A percentile compares a stretch with the other conserved stretches of the same genome.
These are phyloP conservation scores for Nakazawaea wyomingensis DNA, from an alignment of 805 yeast species.

Conservation along the genomic window DNA sequence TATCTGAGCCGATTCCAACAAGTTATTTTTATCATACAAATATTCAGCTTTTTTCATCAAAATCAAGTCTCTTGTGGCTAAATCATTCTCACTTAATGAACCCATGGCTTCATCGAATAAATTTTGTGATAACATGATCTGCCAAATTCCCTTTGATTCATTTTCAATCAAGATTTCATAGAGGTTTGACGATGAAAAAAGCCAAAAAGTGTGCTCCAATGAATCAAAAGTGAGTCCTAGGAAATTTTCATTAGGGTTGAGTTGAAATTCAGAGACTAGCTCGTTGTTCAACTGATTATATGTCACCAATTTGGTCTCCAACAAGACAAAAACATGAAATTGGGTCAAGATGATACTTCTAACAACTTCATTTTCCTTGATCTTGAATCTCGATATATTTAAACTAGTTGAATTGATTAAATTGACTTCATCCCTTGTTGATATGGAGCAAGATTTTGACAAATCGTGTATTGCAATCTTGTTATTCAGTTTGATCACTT, in stretches of 20 bases:
- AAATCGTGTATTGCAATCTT: conserved; percentile 6
- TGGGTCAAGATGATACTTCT: conserved; percentile 42
- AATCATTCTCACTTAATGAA: conserved; percentile 30
- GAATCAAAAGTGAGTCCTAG: conserved; percentile 48
- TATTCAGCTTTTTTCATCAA: conserved; percentile 50
- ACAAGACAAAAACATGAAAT: conserved; percentile 47
- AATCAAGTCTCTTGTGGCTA: conserved; percentile 41
- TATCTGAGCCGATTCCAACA: conserved; percentile 43
- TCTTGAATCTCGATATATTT: background rate
- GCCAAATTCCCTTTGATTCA: conserved; percentile 77
- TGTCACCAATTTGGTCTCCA: conserved; percentile 34
- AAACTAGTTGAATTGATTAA: background rate
- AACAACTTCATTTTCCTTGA: conserved; percentile 14
- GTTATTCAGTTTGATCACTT: background rate
- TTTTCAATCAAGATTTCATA: conserved; percentile 67
- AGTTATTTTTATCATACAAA: conserved; percentile 26
- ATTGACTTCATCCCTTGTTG: background rate
- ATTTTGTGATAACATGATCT: conserved; percentile 42
- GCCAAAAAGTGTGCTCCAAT: conserved; percentile 64
- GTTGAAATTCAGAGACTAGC: conserved; percentile 35
- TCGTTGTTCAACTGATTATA: conserved; percentile 50
- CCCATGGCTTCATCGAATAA: conserved; percentile 63
- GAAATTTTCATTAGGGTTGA: conserved; percentile 28
- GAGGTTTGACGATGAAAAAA: conserved; percentile 52
- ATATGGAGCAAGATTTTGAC: conserved; percentile 13